Percentiles rank a stretch among this genome's conserved stretches.
Evolutionary conservation across 352 stramenopile genomes (phyloP).

Genomic region (Pythium oligandrum): DNA sequence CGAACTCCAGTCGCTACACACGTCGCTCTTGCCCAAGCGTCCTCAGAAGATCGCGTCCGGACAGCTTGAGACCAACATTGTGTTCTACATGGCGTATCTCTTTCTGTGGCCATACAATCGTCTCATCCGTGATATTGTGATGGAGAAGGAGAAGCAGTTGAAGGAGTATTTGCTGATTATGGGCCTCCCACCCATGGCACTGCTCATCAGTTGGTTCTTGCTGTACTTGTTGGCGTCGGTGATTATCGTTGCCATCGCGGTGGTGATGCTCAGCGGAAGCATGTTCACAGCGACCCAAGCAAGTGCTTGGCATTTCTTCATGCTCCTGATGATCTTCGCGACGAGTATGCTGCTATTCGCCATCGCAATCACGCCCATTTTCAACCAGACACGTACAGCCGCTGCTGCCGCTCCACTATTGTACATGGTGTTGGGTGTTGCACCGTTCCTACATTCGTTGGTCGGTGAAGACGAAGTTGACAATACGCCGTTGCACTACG

Average conservation of each 20-base stretch:
- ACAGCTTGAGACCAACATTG: constrained; percentile 54
- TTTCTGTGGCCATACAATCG: constrained; percentile 86
- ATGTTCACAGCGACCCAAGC: constrained; percentile 54
- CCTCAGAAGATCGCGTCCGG: constrained; percentile 38
- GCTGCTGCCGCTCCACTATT: constrained; percentile 54
- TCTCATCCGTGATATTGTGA: constrained; percentile 81
- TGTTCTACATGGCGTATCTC: constrained; percentile 68
- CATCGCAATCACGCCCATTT: constrained; percentile 67
- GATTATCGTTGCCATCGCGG: constrained; percentile 41
- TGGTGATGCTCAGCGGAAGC: constrained; percentile 42
- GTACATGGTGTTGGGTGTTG: constrained; percentile 54
- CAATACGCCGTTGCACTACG: constrained; percentile 21
- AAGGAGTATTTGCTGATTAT: constrained; percentile 90
- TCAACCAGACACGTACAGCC: constrained; percentile 65
- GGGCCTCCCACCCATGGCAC: constrained; percentile 65
- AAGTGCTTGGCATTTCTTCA: constrained; percentile 45
- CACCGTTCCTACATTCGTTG: constrained; percentile 45
- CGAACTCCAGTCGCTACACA: constrained; percentile 33
- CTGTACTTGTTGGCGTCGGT: constrained; percentile 71
- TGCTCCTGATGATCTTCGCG: constrained; percentile 55
- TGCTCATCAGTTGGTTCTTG: constrained; percentile 75
- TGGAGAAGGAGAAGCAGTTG: constrained; percentile 88
- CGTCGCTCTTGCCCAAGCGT: constrained; percentile 33
- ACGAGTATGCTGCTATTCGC: constrained; percentile 68
- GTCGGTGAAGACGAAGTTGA: constrained; percentile 46